Evolutionary conservation across 345 rosid genomes (phyloP), one percentile per base, ranked within the genome.

Genomic region (Brassica nigra): DNA sequence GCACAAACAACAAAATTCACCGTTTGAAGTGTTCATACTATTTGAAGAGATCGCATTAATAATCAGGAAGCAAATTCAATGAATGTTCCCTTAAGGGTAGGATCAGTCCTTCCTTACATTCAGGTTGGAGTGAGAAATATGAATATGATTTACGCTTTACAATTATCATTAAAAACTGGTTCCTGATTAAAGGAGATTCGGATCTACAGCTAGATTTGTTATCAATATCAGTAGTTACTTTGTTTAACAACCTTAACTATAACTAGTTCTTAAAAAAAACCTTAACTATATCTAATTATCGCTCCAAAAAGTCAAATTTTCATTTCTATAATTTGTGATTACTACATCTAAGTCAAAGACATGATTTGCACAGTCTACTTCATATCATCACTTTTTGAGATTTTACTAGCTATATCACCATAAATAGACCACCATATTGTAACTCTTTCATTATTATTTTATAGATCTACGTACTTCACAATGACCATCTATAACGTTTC

Each of bases 1-100:
- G 68, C 57, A 42, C 57, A 61, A 37, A 61, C 57, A 59, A 72
- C 58, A 59, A 72, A 72, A 7, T 12, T n/a, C 57, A 39, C 57
- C 76, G 57, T 59, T 33, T 71, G 16, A 36, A 27, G 14, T 59
- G 47, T 61, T 39, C 37, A 27, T 37, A n/a, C 61, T 23, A 72
- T 37, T 33, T 23, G 67, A 37, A 36, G 75, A 31, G 27, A 23
- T 14, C 61, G 16, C 67, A 72, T 59, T 61, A 61, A 59, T 14
- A 12, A 14, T 59, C 67, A 39, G 28, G 33, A 59, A 59, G 4
- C 5, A 14, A 8, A 34, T 33, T 71, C 33, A 49, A 68, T 68
- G 36, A 64, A 64, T 64, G 39, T 14, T 62, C 20, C 39, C 20
- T 62, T 62, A 62, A 62, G 36, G 36, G 66, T 28, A 29, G 9